Base-by-base conservation (phyloP, 2,329 filamentous ascomycete species). In the Cordyceps pruinosa region DNA sequence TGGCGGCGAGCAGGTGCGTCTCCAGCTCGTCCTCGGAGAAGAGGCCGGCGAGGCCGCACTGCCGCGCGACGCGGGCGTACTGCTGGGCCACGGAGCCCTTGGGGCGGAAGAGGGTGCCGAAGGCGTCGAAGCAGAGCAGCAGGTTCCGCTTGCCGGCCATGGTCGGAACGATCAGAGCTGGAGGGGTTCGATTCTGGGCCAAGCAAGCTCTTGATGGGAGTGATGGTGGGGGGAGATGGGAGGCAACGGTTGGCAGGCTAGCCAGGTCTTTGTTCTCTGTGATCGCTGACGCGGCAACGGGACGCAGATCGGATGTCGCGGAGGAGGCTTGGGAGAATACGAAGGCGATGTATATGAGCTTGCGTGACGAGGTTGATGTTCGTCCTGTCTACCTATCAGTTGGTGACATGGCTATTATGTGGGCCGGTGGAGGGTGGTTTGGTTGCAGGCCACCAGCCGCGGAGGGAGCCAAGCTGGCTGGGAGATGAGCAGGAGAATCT, bases 91-190 rank as follows among this genome's bases (percentile, higher is more conserved):
- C 75, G 1, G 80, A 70, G 10, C 65, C 63, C 49, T 71, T 76
- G 0, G 83, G 82, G 12, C 68, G 70, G 68, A 84, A 86, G 2
- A 87, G 71, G 0, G 84, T 87, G n/a, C 80, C 82, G 62, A 86
- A 86, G 5, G 83, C 84, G 66, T 87, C 84, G 54, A 87, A 81
- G 59, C 81, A 83, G 1, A 86, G 67, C 1, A 86, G 68, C 2
- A 86, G 72, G 59, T 82, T 80, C 19, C 60, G 63, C 41, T 26
- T 21, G 50, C 13, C 12, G 34, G 32, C 34, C 30, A 55, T 44
- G 42, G 28, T 17, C 17, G 15, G n/a, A n/a, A 21, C 30, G 21
- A 21, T 15, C 8, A 21, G 39, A 6, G 10, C 19, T 23, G 34
- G 23, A 5, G 26, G 15, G 32, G 32, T 34, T 34, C 32, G 32